Evolutionary conservation across 768 basidiomycete genomes (phyloP).

Genomic region (Tricholoma bakamatsutake): DNA sequence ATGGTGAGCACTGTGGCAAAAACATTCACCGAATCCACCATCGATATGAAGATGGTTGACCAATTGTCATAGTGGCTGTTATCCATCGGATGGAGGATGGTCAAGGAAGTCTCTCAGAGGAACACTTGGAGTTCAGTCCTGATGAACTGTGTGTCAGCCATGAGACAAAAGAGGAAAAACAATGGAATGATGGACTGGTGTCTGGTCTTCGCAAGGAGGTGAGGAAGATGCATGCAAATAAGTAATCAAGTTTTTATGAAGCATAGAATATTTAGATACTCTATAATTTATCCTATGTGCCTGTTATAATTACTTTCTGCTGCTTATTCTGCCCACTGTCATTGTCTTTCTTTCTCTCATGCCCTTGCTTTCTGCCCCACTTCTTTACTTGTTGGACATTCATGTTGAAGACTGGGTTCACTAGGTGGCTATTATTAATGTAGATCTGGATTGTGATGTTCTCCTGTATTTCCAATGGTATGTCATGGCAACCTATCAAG

Average conservation of each 20-base stretch:
- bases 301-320: neutral
- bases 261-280: neutral
- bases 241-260: neutral
- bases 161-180: neutral
- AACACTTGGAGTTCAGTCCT: neutral
- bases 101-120: neutral
- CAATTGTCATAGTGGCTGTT: neutral
- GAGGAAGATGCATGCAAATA: neutral
- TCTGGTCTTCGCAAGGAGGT: neutral
- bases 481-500: neutral
- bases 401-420: neutral
- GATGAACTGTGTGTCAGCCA: neutral
- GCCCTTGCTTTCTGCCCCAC: neutral
- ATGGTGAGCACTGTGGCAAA: slow-evolving; percentile 1
- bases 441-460: neutral
- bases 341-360: neutral
- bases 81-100: neutral
- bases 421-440: neutral
- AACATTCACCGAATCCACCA: neutral
- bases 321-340: neutral
- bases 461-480: neutral
- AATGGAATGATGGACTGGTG: neutral
- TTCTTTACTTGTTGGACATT: neutral
- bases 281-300: neutral
- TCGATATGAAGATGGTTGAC: neutral